Evolutionary conservation across 139 green algal genomes (phyloP).

Genomic region (Parachlorella kessleri): DNA sequence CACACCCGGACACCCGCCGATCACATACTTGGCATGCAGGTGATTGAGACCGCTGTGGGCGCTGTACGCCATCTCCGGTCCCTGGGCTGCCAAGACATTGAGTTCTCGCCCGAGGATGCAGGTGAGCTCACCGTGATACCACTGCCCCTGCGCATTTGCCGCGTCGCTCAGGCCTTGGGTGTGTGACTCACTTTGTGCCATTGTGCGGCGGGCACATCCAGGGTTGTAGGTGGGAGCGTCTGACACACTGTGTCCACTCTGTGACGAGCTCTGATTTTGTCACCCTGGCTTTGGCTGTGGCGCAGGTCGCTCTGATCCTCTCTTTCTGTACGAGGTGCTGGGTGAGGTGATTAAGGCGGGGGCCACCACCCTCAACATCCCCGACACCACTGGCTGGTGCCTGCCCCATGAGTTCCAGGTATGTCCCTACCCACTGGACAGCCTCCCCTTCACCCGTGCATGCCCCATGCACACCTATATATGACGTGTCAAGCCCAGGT

Average conservation of each 20-base stretch:
- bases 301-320: conserved; percentile 78
- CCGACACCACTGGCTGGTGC: conserved; percentile 95
- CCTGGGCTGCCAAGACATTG: conserved; percentile 96
- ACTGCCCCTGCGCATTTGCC: too few relatives aligned
- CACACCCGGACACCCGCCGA: not conserved
- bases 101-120: conserved; percentile 98
- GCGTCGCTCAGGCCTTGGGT: not conserved
- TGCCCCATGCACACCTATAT: too few relatives aligned
- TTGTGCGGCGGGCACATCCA: not conserved
- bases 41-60: conserved; percentile 88
- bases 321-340: conserved; percentile 94
- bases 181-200: not conserved
- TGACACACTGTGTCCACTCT: too few relatives aligned
- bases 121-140: too few relatives aligned
- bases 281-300: not conserved
- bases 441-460: not conserved
- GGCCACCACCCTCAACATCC: conserved; percentile 99
- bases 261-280: too few relatives aligned
- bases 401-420: conserved; percentile 94
- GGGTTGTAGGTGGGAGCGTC: not conserved
- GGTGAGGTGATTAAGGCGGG: conserved; percentile 92
- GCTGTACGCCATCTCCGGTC: conserved; percentile 85
- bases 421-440: not conserved
- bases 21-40: conserved; percentile 46
- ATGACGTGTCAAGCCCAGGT: too few relatives aligned